Base-by-base conservation (phyloP, 164 flowering plant species). In the Amborella trichopoda region DNA sequence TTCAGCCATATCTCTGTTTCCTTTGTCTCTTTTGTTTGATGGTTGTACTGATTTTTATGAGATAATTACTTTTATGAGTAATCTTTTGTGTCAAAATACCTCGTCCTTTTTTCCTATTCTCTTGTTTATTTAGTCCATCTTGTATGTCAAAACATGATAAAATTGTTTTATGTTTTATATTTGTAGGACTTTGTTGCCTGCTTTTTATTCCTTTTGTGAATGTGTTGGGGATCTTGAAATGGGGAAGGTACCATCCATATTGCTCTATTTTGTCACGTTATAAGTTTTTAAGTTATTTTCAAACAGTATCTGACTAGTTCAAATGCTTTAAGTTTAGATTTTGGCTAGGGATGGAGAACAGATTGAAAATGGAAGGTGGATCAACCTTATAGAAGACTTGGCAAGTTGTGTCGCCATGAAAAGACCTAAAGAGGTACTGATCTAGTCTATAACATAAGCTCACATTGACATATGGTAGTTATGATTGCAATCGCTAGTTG, bases 201-300 rank as follows among this genome's bases (percentile, higher is more conserved):
- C 99, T 37, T 84, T 93, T 69, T 95, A 80, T 58, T 87, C 95
- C 41, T 93, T 93, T 56, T 93, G 99, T 64, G 99, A 93, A 50
- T 93, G 99, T 68, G 95, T 87, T 49, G 99, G 99, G 23, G 99
- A 93, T 62, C 80, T 93, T 55, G 99, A 93, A 64, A 93, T 93
- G 96, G 95, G 99, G 59, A 93, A 88, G 99, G 99, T 93, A 69
- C 40, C 33, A 26, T 36, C 26, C 2, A 37, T n/a, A 4, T 8
- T 2, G 3, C 24, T 19, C 18, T 37, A 23, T 54, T 24, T 30
- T 28, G 17, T 25, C 17, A 23, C 27, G 24, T 14, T 40, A 21
- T 32, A 33, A 40, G 28, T 25, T 46, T 16, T 22, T 2, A 27
- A 48, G 10, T 25, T 33, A 24, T 53, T 27, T 3, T 53, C 11